A percentile compares a stretch with the other conserved stretches of the same genome.
These are phyloP conservation scores for Zizania palustris DNA, from an alignment of 202 grass and related monocot species.

Conservation along the genomic window DNA sequence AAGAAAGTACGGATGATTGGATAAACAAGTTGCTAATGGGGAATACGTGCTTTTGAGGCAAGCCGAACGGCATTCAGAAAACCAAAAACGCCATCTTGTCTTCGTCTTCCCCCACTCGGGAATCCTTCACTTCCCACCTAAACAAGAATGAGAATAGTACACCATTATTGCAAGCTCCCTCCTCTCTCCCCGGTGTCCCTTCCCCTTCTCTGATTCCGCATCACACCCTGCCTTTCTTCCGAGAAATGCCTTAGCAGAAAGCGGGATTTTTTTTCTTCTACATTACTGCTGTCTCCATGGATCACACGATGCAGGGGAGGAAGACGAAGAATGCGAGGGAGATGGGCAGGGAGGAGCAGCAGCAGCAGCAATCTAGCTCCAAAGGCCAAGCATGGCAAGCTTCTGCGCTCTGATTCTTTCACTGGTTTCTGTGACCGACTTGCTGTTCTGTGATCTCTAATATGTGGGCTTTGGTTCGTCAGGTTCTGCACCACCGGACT, in stretches of 20 bases:
- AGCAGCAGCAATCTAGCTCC: slow-evolving; percentile 49
- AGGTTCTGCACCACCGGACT: slow-evolving; percentile 99
- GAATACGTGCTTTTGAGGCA: slow-evolving; percentile 65
- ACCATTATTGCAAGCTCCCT: slow-evolving; percentile 40
- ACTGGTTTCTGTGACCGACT: neutral
- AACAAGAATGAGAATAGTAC: slow-evolving; percentile 34
- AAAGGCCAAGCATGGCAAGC: slow-evolving; percentile 89
- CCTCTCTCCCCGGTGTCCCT: neutral
- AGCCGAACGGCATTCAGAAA: slow-evolving; percentile 34
- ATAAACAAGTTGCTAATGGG: slow-evolving; percentile 43
- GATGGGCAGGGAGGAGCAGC: slow-evolving; percentile 34
- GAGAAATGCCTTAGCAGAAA: slow-evolving; percentile 43
- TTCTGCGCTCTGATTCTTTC: neutral
- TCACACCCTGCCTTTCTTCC: neutral
- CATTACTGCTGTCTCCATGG: neutral
- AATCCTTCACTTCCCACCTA: slow-evolving; percentile 45
- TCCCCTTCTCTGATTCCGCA: slow-evolving; percentile 32
- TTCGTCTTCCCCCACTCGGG: slow-evolving; percentile 32
- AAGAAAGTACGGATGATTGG: slow-evolving; percentile 24
- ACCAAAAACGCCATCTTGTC: slow-evolving; percentile 47
- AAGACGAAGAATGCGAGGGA: slow-evolving; percentile 41
- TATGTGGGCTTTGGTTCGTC: slow-evolving; percentile 18
- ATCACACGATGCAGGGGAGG: slow-evolving; percentile 45
- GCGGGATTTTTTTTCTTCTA: neutral
- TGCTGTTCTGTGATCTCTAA: slow-evolving; percentile 24